Base-by-base conservation (phyloP, 345 rosid species). In the Toxicodendron radicans region DNA sequence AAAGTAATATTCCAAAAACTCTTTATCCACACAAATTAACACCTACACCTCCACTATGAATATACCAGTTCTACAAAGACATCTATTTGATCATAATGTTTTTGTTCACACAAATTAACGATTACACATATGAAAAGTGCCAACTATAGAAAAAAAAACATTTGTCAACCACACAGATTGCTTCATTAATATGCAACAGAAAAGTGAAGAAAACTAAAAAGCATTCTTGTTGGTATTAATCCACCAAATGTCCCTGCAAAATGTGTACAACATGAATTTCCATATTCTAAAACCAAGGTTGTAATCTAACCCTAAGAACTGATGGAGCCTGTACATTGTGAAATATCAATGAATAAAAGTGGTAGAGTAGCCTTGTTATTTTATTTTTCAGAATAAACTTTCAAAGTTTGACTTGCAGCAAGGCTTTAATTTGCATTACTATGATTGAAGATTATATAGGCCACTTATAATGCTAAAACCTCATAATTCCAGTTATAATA, bases 261-360 rank as follows among this genome's bases (percentile, higher is more conserved):
- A 41, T 32, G 17, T 18, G 24, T 52, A 18, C 72, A 52, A 27
- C 46, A 68, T 68, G 60, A 68, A 10, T 68, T 68, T 51, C 5
- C 23, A 33, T 18, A 45, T 10, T 65, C 68, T 41, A 41, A 13
- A 46, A 13, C 49, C 52, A 45, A 45, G 18, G 53, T 64, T 5
- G 16, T 64, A 64, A 43, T 64, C 23, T 4, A 64, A 64, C 21
- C 38, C 51, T 14, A 24, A 54, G 32, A 32, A 18, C 5, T 32
- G 46, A 52, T 20, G 32, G 60, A 32, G 48, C 45, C 45, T 4
- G 0, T 20, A 68, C 46, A 52, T n/a, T 68, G n/a, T 32, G 35
- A 68, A 56, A 35, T 51, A 16, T 68, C 32, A 52, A 32, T 9
- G 48, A 68, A 68, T 52, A 68, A 18, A 35, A 54, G 16, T 10